A percentile compares a stretch with the other conserved stretches of the same genome.
Conservation (phyloP, 345 rosid species). For the Camelina neglecta region DNA sequence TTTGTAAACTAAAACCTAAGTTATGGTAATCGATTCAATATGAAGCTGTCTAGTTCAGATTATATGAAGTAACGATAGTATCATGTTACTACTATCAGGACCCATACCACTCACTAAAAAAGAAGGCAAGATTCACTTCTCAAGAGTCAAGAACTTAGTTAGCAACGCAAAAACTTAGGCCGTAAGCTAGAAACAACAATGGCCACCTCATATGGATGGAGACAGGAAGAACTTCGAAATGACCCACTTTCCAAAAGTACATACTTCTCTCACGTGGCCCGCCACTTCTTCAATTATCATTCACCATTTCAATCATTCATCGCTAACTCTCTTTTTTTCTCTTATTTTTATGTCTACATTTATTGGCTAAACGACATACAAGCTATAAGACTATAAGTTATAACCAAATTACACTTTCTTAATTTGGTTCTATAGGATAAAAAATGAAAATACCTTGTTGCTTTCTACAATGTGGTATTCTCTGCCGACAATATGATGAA, state of each 20-base stretch:
- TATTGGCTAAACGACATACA: slow-evolving; percentile 27
- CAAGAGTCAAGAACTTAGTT: background rate
- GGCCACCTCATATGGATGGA: slow-evolving; percentile 32
- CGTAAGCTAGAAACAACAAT: slow-evolving; percentile 28
- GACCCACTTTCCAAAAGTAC: slow-evolving; percentile 33
- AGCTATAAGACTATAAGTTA: too few relatives aligned
- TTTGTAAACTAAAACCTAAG: background rate
- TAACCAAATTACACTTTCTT: slow-evolving; percentile 31
- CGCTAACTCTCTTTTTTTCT: slow-evolving; percentile 30
- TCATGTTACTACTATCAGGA: background rate
- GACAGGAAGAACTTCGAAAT: slow-evolving; percentile 32
- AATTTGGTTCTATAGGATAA: background rate
- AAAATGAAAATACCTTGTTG: background rate
- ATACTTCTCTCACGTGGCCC: slow-evolving; percentile 40
- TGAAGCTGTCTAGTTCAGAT: background rate
- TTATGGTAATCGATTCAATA: background rate
- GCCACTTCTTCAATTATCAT: slow-evolving; percentile 40
- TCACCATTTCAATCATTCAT: slow-evolving; percentile 42
- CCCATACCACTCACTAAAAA: slow-evolving; percentile 6
- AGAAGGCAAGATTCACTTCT: background rate
- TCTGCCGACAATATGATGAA: slow-evolving; percentile 16
- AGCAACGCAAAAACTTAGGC: slow-evolving; percentile 7
- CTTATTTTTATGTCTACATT: background rate
- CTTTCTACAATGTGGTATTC: slow-evolving; percentile 7
- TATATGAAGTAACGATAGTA: background rate